Evolutionary conservation across 352 stramenopile genomes (phyloP).

Genomic region (Globisporangium cystogenes): DNA sequence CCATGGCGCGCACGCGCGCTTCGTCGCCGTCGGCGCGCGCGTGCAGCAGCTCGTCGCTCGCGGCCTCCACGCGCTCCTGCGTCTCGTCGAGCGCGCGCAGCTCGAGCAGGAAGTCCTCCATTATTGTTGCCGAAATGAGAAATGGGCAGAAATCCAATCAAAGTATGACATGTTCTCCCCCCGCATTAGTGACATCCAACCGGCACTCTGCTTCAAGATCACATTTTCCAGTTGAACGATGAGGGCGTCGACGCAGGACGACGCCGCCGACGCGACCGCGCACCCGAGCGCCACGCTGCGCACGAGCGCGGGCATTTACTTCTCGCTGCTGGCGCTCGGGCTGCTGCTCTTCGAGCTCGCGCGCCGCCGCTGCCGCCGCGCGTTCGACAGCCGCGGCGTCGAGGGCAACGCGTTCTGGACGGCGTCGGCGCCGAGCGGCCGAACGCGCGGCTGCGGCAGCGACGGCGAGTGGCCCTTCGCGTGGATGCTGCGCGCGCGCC

Average conservation of each 20-base stretch:
- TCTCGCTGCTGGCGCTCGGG: conserved; percentile 35
- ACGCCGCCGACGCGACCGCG: conserved; percentile 40
- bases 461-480: conserved; percentile 20
- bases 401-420: conserved; percentile 27
- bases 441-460: no score
- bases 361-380: conserved; percentile 39
- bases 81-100: conserved; percentile 75
- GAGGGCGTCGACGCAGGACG: conserved; percentile 40
- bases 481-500: conserved; percentile 44
- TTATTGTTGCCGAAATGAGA: conserved; percentile 9
- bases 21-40: conserved; percentile 28
- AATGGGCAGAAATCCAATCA: no score
- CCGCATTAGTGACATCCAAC: not conserved
- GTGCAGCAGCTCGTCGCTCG: conserved; percentile 71
- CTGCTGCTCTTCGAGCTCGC: conserved; percentile 60
- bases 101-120: conserved; percentile 78
- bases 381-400: conserved; percentile 45
- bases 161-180: no score
- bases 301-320: conserved; percentile 65
- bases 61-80: conserved; percentile 74
- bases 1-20: conserved; percentile 35
- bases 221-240: not conserved
- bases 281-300: conserved; percentile 68
- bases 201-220: not conserved
- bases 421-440: not conserved